Percentiles rank a stretch among this genome's conserved stretches.
phyloP scores from a whole-genome alignment of 495 filamentous ascomycete species.

The Neurospora sp. region DNA sequence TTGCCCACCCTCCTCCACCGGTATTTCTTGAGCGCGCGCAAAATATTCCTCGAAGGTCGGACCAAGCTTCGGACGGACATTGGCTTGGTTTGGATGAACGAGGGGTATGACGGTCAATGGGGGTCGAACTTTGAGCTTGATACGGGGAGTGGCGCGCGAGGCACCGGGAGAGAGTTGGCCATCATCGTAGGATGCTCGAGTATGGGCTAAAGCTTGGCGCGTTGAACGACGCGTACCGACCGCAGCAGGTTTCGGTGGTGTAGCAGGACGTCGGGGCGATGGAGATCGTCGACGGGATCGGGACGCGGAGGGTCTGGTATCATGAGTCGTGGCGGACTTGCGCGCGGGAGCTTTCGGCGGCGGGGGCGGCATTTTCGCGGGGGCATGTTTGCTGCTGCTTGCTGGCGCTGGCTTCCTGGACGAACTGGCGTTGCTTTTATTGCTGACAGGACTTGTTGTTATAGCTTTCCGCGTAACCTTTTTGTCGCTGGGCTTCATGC shows the following conservation, averaged over 20 bases:
- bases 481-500: conserved; percentile 57
- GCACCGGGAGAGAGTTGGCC: conserved; percentile 12
- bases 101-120: conserved; percentile 34
- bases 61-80: conserved; percentile 33
- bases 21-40: conserved; percentile 29
- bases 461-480: conserved; percentile 36
- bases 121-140: conserved; percentile 31
- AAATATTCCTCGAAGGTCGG: conserved; percentile 45
- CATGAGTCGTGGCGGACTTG: conserved; percentile 8
- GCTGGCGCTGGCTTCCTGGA: neutral
- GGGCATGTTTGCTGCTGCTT: conserved; percentile 6
- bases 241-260: conserved; percentile 23
- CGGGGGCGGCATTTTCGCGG: conserved; percentile 5
- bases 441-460: conserved; percentile 8
- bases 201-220: conserved; percentile 8
- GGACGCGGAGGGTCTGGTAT: conserved; percentile 13
- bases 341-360: conserved; percentile 9
- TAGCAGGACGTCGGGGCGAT: conserved; percentile 21
- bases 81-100: conserved; percentile 44
- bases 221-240: conserved; percentile 29
- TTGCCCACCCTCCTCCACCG: conserved; percentile 41
- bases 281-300: conserved; percentile 24
- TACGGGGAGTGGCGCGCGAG: conserved; percentile 24
- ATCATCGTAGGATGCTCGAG: conserved; percentile 17
- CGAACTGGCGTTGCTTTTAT: neutral